phyloP scores from a whole-genome alignment of 1,139 yeast genomes.

The Candida freyschussii region DNA sequence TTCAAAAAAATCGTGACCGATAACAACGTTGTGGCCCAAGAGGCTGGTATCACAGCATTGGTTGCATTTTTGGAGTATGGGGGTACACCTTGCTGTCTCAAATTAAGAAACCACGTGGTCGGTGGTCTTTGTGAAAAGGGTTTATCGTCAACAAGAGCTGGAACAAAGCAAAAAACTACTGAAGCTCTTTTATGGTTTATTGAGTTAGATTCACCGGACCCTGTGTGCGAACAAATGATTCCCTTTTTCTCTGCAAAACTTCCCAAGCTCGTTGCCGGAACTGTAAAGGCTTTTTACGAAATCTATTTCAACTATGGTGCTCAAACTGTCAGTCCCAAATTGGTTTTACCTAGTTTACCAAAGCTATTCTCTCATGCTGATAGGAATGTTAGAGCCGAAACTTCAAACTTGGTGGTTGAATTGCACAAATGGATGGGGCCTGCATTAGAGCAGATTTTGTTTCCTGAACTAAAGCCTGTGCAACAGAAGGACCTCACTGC shows the following conservation, averaged over 20 bases:
- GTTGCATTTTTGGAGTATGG: slow-evolving; percentile 57
- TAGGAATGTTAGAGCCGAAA: slow-evolving; percentile 76
- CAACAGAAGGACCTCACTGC: slow-evolving; percentile 82
- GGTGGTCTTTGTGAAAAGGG: slow-evolving; percentile 68
- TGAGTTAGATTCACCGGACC: slow-evolving; percentile 63
- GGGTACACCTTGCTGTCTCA: slow-evolving; percentile 38
- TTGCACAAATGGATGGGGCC: slow-evolving; percentile 75
- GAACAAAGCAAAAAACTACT: slow-evolving; percentile 61
- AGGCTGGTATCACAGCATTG: slow-evolving; percentile 62
- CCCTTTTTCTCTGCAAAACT: slow-evolving; percentile 59
- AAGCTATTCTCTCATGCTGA: slow-evolving; percentile 85
- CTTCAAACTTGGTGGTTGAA: slow-evolving; percentile 65
- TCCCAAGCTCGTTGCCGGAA: slow-evolving; percentile 78
- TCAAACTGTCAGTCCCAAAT: slow-evolving; percentile 54
- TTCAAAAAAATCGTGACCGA: slow-evolving; percentile 63
- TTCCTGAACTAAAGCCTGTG: slow-evolving; percentile 79
- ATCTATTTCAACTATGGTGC: slow-evolving; percentile 71
- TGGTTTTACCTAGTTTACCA: slow-evolving; percentile 54
- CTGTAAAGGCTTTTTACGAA: slow-evolving; percentile 50
- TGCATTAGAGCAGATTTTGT: slow-evolving; percentile 52
- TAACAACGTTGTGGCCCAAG: slow-evolving; percentile 89
- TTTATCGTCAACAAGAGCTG: slow-evolving; percentile 67
- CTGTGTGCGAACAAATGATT: slow-evolving; percentile 61
- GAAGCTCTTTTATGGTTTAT: slow-evolving; percentile 60
- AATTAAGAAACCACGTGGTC: slow-evolving; percentile 43